Evolutionary conservation across 2,329 filamentous ascomycete genomes (phyloP).

Genomic region (Trichothecium roseum): DNA sequence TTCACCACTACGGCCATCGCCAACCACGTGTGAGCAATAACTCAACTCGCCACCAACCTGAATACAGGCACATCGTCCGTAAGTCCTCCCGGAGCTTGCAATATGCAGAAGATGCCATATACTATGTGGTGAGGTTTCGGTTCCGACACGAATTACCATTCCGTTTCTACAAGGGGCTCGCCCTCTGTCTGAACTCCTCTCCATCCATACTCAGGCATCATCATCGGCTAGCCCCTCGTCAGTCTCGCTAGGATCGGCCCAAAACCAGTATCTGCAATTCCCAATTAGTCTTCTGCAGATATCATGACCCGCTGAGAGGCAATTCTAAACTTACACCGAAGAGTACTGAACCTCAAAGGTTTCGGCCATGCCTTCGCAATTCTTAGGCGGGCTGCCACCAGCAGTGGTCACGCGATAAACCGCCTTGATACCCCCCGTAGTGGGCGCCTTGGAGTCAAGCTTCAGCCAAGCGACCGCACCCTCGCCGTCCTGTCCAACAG

Average conservation of each 20-base stretch:
- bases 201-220: no score
- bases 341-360: constrained; percentile 70
- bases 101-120: no score
- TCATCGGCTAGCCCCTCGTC: no score
- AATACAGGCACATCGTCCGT: no score
- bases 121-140: no score
- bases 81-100: no score
- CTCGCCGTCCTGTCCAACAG: constrained; percentile 50
- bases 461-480: constrained; percentile 74
- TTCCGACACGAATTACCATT: no score
- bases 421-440: constrained; percentile 56
- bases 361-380: constrained; percentile 54
- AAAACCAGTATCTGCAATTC: constrained; percentile 7
- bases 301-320: neutral
- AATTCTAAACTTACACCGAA: constrained; percentile 58
- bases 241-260: neutral
- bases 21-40: no score
- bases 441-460: constrained; percentile 41
- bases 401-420: constrained; percentile 80
- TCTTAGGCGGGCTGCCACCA: constrained; percentile 65
- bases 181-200: no score
- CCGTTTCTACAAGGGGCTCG: no score
- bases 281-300: neutral
- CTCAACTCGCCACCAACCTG: no score
- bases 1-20: no score